Evolutionary conservation across 2,329 filamentous ascomycete species (phyloP).

Genomic region (Scorias spongiosa): DNA sequence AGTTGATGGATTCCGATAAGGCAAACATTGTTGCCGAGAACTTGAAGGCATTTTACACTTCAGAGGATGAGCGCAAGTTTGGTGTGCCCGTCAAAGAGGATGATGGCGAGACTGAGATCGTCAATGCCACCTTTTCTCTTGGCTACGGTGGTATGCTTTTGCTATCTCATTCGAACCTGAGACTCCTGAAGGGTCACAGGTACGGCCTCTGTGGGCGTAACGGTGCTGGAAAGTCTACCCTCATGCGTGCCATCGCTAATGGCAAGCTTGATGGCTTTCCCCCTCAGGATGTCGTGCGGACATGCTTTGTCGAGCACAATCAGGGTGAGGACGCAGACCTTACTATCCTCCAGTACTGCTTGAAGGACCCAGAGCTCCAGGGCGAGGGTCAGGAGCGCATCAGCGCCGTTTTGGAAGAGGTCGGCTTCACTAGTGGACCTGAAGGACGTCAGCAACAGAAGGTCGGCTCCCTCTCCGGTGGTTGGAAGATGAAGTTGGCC

Average conservation of each 20-base stretch:
- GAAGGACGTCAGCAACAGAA: slow-evolving; percentile 78
- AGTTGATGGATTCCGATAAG: slow-evolving; percentile 48
- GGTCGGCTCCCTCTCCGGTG: slow-evolving; percentile 88
- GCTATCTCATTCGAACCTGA: slow-evolving; percentile 87
- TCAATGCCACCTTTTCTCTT: slow-evolving; percentile 94
- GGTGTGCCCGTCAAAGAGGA: slow-evolving; percentile 76
- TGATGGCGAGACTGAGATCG: slow-evolving; percentile 85
- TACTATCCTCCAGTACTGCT: slow-evolving; percentile 84
- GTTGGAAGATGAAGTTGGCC: slow-evolving; percentile 99
- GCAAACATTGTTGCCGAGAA: slow-evolving; percentile 53
- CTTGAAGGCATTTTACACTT: slow-evolving; percentile 63
- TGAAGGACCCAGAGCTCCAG: slow-evolving; percentile 75
- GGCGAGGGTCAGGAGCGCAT: slow-evolving; percentile 69
- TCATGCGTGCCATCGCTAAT: slow-evolving; percentile 91
- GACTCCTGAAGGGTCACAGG: slow-evolving; percentile 86
- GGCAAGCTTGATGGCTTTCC: slow-evolving; percentile 97
- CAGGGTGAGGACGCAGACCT: slow-evolving; percentile 96
- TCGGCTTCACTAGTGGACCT: slow-evolving; percentile 83
- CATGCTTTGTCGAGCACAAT: slow-evolving; percentile 98
- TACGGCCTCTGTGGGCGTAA: slow-evolving; percentile 96
- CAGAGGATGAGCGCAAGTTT: slow-evolving; percentile 76
- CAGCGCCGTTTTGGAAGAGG: slow-evolving; percentile 67
- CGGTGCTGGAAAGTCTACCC: slow-evolving; percentile 94
- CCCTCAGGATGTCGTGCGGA: slow-evolving; percentile 76
- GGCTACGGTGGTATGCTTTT: slow-evolving; percentile 96